Evolutionary conservation across 257 asterid genomes (phyloP), one percentile per base, ranked within the genome.

Genomic region (Petunia axillaris): DNA sequence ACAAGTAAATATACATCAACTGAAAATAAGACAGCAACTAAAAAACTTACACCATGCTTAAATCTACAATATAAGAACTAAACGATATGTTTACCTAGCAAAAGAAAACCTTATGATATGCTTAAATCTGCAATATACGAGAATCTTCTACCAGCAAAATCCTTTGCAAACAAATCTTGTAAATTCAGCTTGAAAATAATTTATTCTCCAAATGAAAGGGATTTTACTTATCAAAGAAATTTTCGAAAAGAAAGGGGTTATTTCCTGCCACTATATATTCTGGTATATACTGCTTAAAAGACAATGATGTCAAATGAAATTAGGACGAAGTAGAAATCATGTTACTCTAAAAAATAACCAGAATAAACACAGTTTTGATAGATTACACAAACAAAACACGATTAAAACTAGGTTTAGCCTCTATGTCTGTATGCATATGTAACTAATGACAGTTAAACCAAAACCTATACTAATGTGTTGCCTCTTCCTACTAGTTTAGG

Each of bases 401-500:
- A 48, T 5, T 50, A 71, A 25, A 55, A 48, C 60, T 48, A 35
- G 60, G 77, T 71, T 71, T 71, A 16, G 58, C 76, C 16, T 70
- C 58, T 8, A 44, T 70, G 38, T 70, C 58, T 46, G 10, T 70
- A 46, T 70, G 77, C 77, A 71, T 35, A 48, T 25, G 59, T 71
- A 71, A 71, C 39, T 71, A 71, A 6, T 4, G 60, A 9, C 35
- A 71, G 50, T 48, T 71, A 15, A 71, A 35, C 3, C 5, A 46
- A 70, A 48, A 25, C 77, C 59, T 36, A 73, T 13, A 50, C 62
- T 13, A 73, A 50, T 35, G 78, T 5, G 78, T 73, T 73, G 14
- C 62, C 78, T 73, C 60, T 70, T 70, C 25, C 60, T 46, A 48
- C 59, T 73, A 50, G 78, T 50, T 73, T 73, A 73, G 62, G 78